A percentile compares a stretch with the other conserved stretches of the same genome.
These are phyloP conservation scores for Rhizopus microsporus DNA, from an alignment of 371 early-diverging fungal genomes.

Conservation along the genomic window DNA sequence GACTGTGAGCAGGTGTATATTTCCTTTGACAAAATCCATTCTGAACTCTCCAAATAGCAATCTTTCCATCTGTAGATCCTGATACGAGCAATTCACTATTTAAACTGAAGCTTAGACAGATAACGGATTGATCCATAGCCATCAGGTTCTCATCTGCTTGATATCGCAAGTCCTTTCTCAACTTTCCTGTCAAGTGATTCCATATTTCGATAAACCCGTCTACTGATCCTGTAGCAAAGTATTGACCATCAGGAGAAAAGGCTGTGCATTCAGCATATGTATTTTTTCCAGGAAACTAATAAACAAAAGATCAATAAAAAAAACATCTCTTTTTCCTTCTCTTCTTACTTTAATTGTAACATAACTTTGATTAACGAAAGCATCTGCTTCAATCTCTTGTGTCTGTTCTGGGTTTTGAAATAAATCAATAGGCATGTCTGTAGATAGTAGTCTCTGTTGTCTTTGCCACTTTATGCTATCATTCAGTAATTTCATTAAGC, in stretches of 20 bases:
- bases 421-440: conserved; percentile 75
- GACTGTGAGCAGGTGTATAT: conserved; percentile 82
- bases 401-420: conserved; percentile 69
- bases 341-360: conserved; percentile 72
- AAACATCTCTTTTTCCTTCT: background rate
- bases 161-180: conserved; percentile 86
- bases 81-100: conserved; percentile 83
- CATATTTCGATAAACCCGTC: conserved; percentile 97
- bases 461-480: conserved; percentile 90
- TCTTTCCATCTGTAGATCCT: conserved; percentile 86
- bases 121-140: conserved; percentile 90
- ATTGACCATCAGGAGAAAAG: conserved; percentile 87
- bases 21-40: conserved; percentile 76
- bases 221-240: conserved; percentile 83
- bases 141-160: conserved; percentile 91
- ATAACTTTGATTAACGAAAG: conserved; percentile 63
- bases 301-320: background rate
- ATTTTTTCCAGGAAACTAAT: conserved; percentile 84
- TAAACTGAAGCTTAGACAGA: conserved; percentile 73
- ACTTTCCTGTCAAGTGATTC: conserved; percentile 89
- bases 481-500: conserved; percentile 80
- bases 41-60: conserved; percentile 85
- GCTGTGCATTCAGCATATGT: conserved; percentile 78
- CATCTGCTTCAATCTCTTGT: conserved; percentile 70
- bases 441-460: conserved; percentile 73